Percentiles rank a stretch among this genome's conserved stretches.
Conservation (phyloP, 305 asterid genomes). For the Nicotiana rustica region DNA sequence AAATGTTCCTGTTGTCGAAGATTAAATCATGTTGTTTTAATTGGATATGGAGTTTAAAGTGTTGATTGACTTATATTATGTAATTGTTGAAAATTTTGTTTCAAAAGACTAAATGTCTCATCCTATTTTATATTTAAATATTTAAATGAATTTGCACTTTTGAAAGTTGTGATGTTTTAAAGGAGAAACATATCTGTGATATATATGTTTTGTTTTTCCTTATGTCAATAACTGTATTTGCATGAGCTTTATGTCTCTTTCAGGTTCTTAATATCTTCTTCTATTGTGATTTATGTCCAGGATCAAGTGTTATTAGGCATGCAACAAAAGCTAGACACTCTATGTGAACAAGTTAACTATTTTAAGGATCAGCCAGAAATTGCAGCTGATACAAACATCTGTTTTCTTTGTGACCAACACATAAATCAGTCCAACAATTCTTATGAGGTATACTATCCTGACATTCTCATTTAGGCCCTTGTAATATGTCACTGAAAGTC, state of each 20-base stretch:
- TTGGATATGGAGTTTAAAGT: background rate
- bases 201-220: too few species aligned
- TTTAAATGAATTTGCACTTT: too few species aligned
- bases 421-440: slow-evolving; percentile 40
- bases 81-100: too few species aligned
- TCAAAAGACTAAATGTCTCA: too few species aligned
- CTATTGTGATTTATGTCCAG: slow-evolving; percentile 43
- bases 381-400: slow-evolving; percentile 42
- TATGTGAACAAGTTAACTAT: slow-evolving; percentile 73
- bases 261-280: background rate
- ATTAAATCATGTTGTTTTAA: background rate
- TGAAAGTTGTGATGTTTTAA: too few species aligned
- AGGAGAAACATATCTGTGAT: too few species aligned
- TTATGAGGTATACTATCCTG: slow-evolving; percentile 17
- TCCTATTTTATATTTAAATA: too few species aligned
- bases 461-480: background rate
- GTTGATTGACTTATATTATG: background rate
- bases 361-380: slow-evolving; percentile 74
- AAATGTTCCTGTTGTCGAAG: background rate
- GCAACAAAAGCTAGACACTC: slow-evolving; percentile 83
- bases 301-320: slow-evolving; percentile 78
- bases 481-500: background rate
- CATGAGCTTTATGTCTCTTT: background rate
- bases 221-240: background rate
- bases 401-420: slow-evolving; percentile 50